These are phyloP conservation scores for Termitomyces sp. DNA, from an alignment of 768 basidiomycete genomes.

Conservation along the genomic window DNA sequence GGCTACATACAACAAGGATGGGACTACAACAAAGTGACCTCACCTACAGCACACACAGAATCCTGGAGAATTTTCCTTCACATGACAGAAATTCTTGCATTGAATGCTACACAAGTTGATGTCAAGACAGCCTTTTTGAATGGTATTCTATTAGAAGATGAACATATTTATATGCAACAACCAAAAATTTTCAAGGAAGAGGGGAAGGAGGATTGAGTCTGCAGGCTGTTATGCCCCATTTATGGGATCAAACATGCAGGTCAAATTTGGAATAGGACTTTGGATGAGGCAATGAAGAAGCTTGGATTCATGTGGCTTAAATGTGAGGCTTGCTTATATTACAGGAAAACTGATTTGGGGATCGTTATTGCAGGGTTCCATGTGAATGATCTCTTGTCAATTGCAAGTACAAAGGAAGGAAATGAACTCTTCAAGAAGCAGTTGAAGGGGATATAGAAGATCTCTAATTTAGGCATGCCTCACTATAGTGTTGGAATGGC, in stretches of 20 bases:
- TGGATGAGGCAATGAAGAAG: background rate
- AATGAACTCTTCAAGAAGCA: background rate
- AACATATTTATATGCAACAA: background rate
- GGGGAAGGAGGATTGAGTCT: background rate
- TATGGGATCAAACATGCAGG: background rate
- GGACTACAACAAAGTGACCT: background rate
- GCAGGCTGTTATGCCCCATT: background rate
- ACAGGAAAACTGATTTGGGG: background rate
- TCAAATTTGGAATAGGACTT: background rate
- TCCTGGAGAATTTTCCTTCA: background rate
- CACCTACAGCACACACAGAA: background rate
- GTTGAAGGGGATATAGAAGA: background rate
- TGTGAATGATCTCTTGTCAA: background rate
- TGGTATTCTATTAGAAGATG: background rate
- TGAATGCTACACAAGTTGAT: background rate
- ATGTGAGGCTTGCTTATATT: background rate
- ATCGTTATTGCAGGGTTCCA: background rate
- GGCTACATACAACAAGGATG: background rate
- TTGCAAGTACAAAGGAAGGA: background rate
- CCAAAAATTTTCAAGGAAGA: background rate
- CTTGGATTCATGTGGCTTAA: background rate
- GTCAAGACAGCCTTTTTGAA: background rate
- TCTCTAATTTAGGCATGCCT: background rate
- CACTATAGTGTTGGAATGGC: background rate
- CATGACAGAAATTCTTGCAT: background rate